Conservation (phyloP, 2,329 filamentous ascomycete species). For the Dothistroma pini region DNA sequence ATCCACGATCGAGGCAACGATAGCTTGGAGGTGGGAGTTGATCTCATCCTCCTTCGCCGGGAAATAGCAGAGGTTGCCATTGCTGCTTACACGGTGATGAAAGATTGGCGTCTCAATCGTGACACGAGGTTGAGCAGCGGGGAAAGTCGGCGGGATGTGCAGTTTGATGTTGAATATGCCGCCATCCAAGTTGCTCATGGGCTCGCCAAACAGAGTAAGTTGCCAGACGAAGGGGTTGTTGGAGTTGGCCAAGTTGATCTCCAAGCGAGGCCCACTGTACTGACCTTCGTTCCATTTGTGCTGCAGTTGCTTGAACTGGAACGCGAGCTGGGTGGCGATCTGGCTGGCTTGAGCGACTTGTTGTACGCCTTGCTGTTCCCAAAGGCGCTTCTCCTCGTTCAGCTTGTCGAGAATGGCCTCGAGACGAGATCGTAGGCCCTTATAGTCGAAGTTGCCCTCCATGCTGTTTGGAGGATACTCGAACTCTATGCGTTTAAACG, state of each 20-base stretch:
- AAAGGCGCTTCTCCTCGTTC: constrained; percentile 65
- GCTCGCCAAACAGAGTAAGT: constrained; percentile 83
- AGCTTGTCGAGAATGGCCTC: constrained; percentile 65
- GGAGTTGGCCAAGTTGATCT: constrained; percentile 66
- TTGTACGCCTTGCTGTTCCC: constrained; percentile 65
- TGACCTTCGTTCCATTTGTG: constrained; percentile 65
- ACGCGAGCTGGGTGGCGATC: constrained; percentile 74
- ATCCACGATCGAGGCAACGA: constrained; percentile 80
- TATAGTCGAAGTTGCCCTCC: constrained; percentile 82
- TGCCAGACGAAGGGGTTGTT: constrained; percentile 87
- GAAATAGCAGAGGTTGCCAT: constrained; percentile 81
- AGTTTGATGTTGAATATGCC: constrained; percentile 81
- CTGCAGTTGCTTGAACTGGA: constrained; percentile 79
- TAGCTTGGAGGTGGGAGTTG: constrained; percentile 75
- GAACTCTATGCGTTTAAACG: constrained; percentile 83
- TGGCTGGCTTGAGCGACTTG: constrained; percentile 64
- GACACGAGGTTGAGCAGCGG: constrained; percentile 81
- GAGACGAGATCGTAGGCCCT: constrained; percentile 66
- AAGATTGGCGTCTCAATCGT: constrained; percentile 77
- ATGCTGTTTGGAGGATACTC: constrained; percentile 74
- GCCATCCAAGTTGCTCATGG: constrained; percentile 90
- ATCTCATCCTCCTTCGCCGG: constrained; percentile 70
- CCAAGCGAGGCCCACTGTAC: constrained; percentile 63
- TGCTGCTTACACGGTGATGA: constrained; percentile 75
- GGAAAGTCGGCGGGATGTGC: constrained; percentile 77